Conservation (phyloP, 2,329 filamentous ascomycete species). For the Fusarium sp. region DNA sequence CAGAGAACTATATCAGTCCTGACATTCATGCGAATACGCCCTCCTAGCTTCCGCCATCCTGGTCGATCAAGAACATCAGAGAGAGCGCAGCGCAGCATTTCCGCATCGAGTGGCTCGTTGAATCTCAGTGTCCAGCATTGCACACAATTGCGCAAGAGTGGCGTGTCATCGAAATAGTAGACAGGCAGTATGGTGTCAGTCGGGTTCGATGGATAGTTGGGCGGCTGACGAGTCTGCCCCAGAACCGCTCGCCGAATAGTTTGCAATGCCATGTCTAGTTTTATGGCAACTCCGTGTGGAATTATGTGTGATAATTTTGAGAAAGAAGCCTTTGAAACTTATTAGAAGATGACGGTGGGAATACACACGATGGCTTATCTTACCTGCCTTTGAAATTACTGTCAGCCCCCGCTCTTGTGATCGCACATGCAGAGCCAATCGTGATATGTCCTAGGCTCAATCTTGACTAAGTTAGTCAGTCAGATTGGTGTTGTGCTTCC, state of each 20-base stretch:
- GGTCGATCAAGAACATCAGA: constrained; percentile 45
- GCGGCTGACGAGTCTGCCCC: background rate
- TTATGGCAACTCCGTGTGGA: too few relatives aligned
- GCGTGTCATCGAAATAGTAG: constrained; percentile 28
- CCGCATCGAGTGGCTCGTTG: constrained; percentile 52
- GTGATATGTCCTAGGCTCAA: too few relatives aligned
- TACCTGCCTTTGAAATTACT: too few relatives aligned
- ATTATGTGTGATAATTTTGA: too few relatives aligned
- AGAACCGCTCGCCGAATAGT: constrained; percentile 13
- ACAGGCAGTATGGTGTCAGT: constrained; percentile 24
- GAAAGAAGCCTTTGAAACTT: too few relatives aligned
- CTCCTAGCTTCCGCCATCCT: constrained; percentile 61
- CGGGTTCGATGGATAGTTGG: constrained; percentile 13
- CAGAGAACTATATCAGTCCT: background rate
- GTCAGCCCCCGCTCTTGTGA: too few relatives aligned
- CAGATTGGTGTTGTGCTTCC: too few relatives aligned
- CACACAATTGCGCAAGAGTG: constrained; percentile 17
- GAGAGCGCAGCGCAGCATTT: constrained; percentile 48
- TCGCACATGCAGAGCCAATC: too few relatives aligned
- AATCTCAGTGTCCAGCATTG: constrained; percentile 24
- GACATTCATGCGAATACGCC: constrained; percentile 41
- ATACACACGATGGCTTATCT: too few relatives aligned
- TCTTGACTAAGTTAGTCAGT: too few relatives aligned
- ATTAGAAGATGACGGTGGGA: too few relatives aligned
- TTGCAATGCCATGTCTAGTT: background rate